Base-by-base conservation (phyloP, 441 rosid genomes). In the Isatis lusitanica region DNA sequence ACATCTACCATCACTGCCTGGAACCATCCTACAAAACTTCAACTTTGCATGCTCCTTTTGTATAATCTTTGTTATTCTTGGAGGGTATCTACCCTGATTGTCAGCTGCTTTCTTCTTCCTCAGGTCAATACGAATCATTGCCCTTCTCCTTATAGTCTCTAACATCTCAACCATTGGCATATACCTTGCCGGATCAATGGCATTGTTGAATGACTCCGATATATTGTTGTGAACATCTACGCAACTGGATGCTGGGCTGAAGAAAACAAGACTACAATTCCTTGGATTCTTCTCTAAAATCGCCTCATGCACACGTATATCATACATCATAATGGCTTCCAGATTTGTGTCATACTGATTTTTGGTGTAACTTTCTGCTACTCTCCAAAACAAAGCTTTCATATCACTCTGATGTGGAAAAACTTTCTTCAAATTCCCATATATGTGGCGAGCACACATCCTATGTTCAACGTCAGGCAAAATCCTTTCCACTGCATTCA, bases 141-240 rank as follows among this genome's bases (percentile, higher is more conserved):
- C 5, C 6, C 11, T 5, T 6, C 30, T 64, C 16, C 17, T 8
- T 1, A 64, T 46, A 3, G 18, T 47, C 11, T 46, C 57, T 6
- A 64, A 33, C 69, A 50, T 50, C 24, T 66, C 48, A 1, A 66
- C 47, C 59, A 50, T 2, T 12, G 70, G 36, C 21, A 66, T 21
- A 24, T 50, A 51, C 0, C 70, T 18, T 36, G 24, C 1, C 4
- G 60, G 48, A 50, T 66, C 21, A 21, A 36, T 51, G 0, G 24
- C 48, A 13, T 50, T 36, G 9, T 66, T 36, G 26, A 50, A 66
- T 2, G 59, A 65, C 9, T 50, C 70, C 0, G 33, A 51, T 0
- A 66, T 50, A 5, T 66, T 50, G 35, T 50, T 66, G 24, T 66
- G 60, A 9, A 51, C 70, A 51, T 66, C 60, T 0, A 12, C 9